Percentiles rank a stretch among this genome's conserved stretches.
Conservation (phyloP, 106 monocot species). For the Allium cepa region DNA sequence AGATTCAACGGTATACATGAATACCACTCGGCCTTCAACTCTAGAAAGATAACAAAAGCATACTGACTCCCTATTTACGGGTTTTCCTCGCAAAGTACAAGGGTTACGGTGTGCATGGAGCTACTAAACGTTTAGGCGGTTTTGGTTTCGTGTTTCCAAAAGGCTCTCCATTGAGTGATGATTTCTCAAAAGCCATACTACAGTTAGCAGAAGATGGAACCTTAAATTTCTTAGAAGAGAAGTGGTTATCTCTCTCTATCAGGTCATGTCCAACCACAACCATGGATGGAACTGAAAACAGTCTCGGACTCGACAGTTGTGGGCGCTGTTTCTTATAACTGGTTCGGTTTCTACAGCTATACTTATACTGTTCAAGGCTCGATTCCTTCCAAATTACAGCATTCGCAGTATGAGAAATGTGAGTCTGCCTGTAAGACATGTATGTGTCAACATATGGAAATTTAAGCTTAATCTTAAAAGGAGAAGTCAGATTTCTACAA, state of each 20-base stretch:
- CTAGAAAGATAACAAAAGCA: conserved; percentile 10
- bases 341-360: not conserved
- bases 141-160: conserved; percentile 20
- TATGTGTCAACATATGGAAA: not conserved
- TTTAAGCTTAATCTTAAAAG: not conserved
- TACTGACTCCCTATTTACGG: conserved; percentile 12
- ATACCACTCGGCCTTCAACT: conserved; percentile 6
- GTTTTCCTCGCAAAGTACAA: conserved; percentile 15
- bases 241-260: conserved; percentile 1
- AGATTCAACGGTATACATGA: not conserved
- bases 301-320: conserved; percentile 1
- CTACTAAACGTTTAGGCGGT: conserved; percentile 6
- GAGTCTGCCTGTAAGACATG: not conserved
- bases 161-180: conserved; percentile 8
- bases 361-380: not conserved
- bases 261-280: not conserved
- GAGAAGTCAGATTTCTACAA: not conserved
- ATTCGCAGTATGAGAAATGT: not conserved
- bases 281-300: not conserved
- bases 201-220: not conserved
- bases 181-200: conserved; percentile 21
- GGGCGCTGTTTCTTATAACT: not conserved
- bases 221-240: not conserved
- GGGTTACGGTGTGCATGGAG: conserved; percentile 15
- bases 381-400: not conserved